Base-by-base conservation (phyloP, 495 filamentous ascomycete genomes). In the Xylaria castorea region DNA sequence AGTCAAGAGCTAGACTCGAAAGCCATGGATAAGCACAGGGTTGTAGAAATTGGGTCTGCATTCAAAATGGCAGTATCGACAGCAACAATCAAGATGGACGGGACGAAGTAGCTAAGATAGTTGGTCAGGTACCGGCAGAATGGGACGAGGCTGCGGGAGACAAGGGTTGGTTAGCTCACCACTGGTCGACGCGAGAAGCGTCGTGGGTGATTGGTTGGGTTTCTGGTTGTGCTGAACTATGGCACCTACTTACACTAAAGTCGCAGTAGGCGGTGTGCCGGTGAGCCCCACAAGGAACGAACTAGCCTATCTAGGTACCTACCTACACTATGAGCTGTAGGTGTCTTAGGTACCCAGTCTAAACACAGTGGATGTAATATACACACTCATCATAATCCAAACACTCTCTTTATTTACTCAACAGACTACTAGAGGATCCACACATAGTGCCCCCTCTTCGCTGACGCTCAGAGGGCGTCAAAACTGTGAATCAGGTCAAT, bases 21-120 rank as follows among this genome's bases (percentile, higher is more conserved):
- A 65, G 60, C 58, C 46, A 64, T 36, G 18, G 46, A 61, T n/a
- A 25, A 53, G 20, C 55, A n/a, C 62, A 64, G 51, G 51, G 14
- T 27, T 55, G 22, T 27, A 55, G 25, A 30, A 30, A 11, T 27
- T 25, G 51, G 22, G 30, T 60, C 57, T 60, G 30, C 32, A 36
- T 60, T 18, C 30, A 60, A 36, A 60, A 60, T 36, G 57, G 0
- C 27, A 66, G 9, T 9, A 5, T 32, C 40, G 22, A 48, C 30
- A 25, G 8, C 64, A 30, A 60, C 57, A 60, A 8, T 60, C 7
- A 60, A 55, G 1, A 55, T 55, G 51, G 9, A 27, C 9, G 51
- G 12, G 12, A 55, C 25, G 12, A 30, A 55, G 22, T 30, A 55
- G 48, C 48, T n/a, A 51, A 51, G 48, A 51, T 22, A 51, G 20